Evolutionary conservation across 805 yeast species (phyloP).

Genomic region (Candida incommunis): DNA sequence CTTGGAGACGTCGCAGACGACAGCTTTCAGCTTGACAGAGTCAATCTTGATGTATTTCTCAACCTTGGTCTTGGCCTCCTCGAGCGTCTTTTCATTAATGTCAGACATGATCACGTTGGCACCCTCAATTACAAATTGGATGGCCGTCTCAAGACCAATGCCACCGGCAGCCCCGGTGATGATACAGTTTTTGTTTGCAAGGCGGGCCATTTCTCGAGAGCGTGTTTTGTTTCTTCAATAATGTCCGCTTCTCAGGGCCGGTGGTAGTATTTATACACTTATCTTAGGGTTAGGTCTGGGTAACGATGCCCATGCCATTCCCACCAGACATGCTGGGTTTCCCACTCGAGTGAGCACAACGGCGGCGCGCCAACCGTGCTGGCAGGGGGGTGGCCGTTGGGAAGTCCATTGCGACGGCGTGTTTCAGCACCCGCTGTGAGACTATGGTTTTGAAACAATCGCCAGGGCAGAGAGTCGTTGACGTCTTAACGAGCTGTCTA

Average conservation of each 20-base stretch:
- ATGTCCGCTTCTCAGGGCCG: background rate
- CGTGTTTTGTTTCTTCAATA: background rate
- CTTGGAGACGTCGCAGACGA: conserved; percentile 20
- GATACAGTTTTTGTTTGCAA: conserved; percentile 34
- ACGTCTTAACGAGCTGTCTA: too few species aligned
- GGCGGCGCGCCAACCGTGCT: too few species aligned
- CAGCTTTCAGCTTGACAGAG: conserved; percentile 42
- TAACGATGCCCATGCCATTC: too few species aligned
- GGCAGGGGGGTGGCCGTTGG: too few species aligned
- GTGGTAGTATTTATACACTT: background rate
- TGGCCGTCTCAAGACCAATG: conserved; percentile 34
- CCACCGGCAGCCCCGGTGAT: conserved; percentile 28
- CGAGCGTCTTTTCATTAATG: conserved; percentile 28
- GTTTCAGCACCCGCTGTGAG: too few species aligned
- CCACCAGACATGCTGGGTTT: too few species aligned
- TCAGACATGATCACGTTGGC: conserved; percentile 84
- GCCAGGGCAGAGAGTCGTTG: too few species aligned
- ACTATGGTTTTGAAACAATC: too few species aligned
- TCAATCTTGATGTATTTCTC: conserved; percentile 61
- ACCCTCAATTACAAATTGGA: conserved; percentile 70
- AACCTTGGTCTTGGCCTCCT: conserved; percentile 53
- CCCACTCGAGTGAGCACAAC: too few species aligned
- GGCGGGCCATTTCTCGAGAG: conserved; percentile 18
- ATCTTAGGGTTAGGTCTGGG: too few species aligned
- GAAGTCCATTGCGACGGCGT: too few species aligned